Base-by-base conservation (phyloP, 441 rosid genomes). In the Croton setiger region DNA sequence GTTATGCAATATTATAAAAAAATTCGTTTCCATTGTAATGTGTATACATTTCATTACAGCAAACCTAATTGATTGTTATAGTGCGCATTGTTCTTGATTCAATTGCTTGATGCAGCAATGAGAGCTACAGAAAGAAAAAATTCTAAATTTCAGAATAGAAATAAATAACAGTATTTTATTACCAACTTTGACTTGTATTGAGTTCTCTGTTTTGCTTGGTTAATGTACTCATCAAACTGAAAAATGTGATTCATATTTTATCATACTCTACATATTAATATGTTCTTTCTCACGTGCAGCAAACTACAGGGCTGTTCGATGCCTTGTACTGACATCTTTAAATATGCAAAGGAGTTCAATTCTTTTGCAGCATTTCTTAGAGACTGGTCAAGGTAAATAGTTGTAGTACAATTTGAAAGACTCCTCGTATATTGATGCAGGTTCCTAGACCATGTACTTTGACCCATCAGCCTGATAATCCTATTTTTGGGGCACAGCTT, bases 281-380 rank as follows among this genome's bases (percentile, higher is more conserved):
- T 60, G 58, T 48, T 14, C 65, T 68, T 55, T 57, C 15, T 37
- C 51, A n/a, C 47, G 12, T 74, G 39, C 81, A 91, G 98, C 98
- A 79, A 94, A 94, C 82, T 91, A 88, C 80, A 89, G 79, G 86
- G 98, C 98, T 76, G 98, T 94, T 61, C 79, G 83, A 58, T 94
- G 97, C 68, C 96, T 94, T 80, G 88, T 88, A 14, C 77, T 94
- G 84, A 86, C 77, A 69, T 87, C 98, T 10, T 73, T 94, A 79
- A 94, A 94, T 77, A 78, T 73, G 4, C 88, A 88, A 78, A 91
- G 98, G 86, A 79, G 78, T 76, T 83, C 96, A 35, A 88, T 89
- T 73, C 82, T 91, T 77, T 80, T 93, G 65, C 81, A 83, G 75
- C 80, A 81, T 68, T 93, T 89, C 76, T 76, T 87, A 77, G 78